Percentiles rank a stretch among this genome's conserved stretches.
phyloP scores from a whole-genome alignment of 2,329 filamentous ascomycete species.

The Colletotrichum gigasporum region DNA sequence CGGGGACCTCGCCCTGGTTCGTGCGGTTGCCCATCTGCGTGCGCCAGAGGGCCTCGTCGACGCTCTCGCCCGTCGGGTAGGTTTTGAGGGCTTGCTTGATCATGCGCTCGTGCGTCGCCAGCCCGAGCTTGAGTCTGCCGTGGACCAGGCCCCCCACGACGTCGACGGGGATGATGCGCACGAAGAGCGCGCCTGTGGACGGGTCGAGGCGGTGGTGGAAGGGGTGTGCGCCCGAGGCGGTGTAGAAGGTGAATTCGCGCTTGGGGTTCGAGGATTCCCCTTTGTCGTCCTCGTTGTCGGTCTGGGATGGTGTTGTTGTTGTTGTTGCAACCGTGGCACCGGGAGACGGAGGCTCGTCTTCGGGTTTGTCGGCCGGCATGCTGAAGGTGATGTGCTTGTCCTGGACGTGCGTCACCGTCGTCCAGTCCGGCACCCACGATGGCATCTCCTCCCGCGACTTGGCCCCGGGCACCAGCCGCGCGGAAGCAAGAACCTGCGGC shows the following conservation, averaged over 20 bases:
- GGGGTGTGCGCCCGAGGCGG: background rate
- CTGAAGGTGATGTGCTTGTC: no score
- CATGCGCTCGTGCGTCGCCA: no score
- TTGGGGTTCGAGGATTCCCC: no score
- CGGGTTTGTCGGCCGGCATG: no score
- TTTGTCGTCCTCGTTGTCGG: no score
- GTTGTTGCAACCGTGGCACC: no score
- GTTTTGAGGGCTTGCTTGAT: no score
- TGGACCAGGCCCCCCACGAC: no score
- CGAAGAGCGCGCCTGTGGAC: background rate
- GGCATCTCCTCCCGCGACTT: background rate
- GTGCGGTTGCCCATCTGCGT: constrained; percentile 6
- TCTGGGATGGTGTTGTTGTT: no score
- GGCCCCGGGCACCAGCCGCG: background rate
- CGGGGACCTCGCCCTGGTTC: background rate
- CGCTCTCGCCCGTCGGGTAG: background rate
- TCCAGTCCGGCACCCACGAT: constrained; percentile 6
- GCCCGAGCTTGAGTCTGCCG: no score
- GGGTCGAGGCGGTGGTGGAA: background rate
- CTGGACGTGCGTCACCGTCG: background rate
- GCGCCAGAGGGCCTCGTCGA: constrained; percentile 8
- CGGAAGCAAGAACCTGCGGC: background rate
- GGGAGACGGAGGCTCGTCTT: no score
- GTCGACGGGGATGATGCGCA: background rate
- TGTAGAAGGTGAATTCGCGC: background rate